Evolutionary conservation across 208 protist species (phyloP).

Genomic region (Leishmania gerbilli): DNA sequence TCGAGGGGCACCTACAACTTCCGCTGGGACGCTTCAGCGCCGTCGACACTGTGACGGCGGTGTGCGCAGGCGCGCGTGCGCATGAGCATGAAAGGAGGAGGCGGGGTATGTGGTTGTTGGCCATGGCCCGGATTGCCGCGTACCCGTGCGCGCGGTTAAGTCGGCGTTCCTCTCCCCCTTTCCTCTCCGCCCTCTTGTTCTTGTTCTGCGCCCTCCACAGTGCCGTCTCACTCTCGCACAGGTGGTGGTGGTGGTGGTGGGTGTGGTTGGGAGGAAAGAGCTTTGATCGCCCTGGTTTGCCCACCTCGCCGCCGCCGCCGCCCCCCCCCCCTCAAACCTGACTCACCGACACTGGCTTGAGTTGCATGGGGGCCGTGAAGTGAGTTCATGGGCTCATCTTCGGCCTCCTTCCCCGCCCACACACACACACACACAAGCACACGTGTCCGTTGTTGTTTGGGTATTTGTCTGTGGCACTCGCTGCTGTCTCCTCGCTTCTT

Average conservation of each 20-base stretch:
- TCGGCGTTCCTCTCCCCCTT: background rate
- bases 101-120: background rate
- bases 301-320: too few relatives aligned
- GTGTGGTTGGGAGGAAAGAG: background rate
- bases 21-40: slow-evolving; percentile 36
- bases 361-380: too few relatives aligned
- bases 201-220: background rate
- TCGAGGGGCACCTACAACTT: slow-evolving; percentile 46
- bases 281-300: too few relatives aligned
- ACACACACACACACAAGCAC: background rate
- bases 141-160: background rate
- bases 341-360: too few relatives aligned
- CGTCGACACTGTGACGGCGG: slow-evolving; percentile 1
- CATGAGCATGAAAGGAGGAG: background rate
- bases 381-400: background rate
- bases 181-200: background rate
- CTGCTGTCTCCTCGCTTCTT: too few relatives aligned
- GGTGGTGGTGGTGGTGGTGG: background rate
- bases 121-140: background rate
- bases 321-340: too few relatives aligned
- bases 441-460: background rate
- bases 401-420: background rate
- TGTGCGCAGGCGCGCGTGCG: background rate
- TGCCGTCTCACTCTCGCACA: background rate
- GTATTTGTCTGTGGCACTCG: background rate